These are phyloP conservation scores for Candida labiduridarum DNA, from an alignment of 1,139 yeast species.

Conservation along the genomic window DNA sequence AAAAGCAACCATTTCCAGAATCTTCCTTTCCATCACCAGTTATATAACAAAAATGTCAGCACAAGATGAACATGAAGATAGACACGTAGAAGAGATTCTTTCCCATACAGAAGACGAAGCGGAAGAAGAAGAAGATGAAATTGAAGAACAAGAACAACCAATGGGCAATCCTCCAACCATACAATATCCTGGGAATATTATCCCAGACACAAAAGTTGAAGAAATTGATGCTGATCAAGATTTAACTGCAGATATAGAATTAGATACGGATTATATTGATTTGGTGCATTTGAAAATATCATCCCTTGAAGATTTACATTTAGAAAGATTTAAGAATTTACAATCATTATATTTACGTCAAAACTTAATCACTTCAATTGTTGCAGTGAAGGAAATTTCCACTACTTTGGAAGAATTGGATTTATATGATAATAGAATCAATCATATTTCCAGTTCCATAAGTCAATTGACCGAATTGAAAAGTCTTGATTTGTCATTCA, in stretches of 20 bases:
- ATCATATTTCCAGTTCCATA: constrained; percentile 75
- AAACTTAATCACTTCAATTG: constrained; percentile 73
- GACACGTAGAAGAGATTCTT: constrained; percentile 6
- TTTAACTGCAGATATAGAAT: constrained; percentile 61
- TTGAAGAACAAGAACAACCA: constrained; percentile 26
- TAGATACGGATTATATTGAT: constrained; percentile 70
- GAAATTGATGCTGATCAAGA: constrained; percentile 55
- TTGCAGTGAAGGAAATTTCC: constrained; percentile 65
- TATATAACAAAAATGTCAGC: not conserved
- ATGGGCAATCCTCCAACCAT: constrained; percentile 29
- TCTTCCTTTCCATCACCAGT: not conserved
- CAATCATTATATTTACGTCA: constrained; percentile 77
- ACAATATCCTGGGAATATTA: constrained; percentile 49
- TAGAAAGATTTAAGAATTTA: constrained; percentile 59
- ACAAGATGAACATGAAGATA: constrained; percentile 2
- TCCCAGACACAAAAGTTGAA: constrained; percentile 57
- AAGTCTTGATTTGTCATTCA: constrained; percentile 83
- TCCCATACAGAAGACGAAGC: constrained; percentile 25
- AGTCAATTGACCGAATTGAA: constrained; percentile 60
- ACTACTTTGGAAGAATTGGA: constrained; percentile 75
- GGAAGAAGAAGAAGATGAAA: constrained; percentile 27
- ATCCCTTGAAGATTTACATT: constrained; percentile 65
- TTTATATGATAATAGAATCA: constrained; percentile 87
- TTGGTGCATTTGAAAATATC: constrained; percentile 77
- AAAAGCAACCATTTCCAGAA: not conserved